These are phyloP conservation scores for Wickerhamiella azymoides DNA, from an alignment of 805 yeast genomes.

Conservation along the genomic window DNA sequence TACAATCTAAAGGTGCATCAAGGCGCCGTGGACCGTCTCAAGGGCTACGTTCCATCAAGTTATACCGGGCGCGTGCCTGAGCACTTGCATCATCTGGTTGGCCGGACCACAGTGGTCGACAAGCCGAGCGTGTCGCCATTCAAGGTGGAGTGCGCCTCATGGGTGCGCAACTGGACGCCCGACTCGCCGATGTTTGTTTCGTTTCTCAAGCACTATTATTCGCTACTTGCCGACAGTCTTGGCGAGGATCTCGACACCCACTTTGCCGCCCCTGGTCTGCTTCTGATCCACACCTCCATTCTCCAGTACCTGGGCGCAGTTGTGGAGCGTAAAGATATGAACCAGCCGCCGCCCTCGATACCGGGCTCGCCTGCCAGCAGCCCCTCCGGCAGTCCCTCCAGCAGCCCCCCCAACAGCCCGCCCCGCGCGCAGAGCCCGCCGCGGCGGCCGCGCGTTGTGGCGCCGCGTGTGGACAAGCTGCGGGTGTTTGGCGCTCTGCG, in stretches of 20 bases:
- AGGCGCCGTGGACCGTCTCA: slow-evolving; percentile 18
- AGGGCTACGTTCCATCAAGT: background rate
- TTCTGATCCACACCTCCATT: slow-evolving; percentile 20
- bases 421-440: slow-evolving; percentile 4
- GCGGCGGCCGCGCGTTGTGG: background rate
- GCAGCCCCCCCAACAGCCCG: slow-evolving; percentile 6
- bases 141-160: slow-evolving; percentile 21
- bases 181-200: slow-evolving; percentile 28
- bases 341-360: background rate
- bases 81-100: slow-evolving; percentile 20
- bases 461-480: slow-evolving; percentile 23
- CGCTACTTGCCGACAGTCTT: slow-evolving; percentile 21
- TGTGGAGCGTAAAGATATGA: background rate
- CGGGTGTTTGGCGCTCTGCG: slow-evolving; percentile 24
- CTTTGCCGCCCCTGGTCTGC: slow-evolving; percentile 23
- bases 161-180: slow-evolving; percentile 27
- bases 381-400: background rate
- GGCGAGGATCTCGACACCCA: slow-evolving; percentile 12
- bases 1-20: slow-evolving; percentile 21
- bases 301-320: slow-evolving; percentile 15
- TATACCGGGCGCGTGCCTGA: slow-evolving; percentile 17
- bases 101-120: slow-evolving; percentile 8
- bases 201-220: slow-evolving; percentile 30
- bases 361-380: background rate
- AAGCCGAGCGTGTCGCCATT: slow-evolving; percentile 11